These are phyloP conservation scores for Eremothecium cymbalariae DNA, from an alignment of 1,139 yeast species.

Conservation along the genomic window DNA sequence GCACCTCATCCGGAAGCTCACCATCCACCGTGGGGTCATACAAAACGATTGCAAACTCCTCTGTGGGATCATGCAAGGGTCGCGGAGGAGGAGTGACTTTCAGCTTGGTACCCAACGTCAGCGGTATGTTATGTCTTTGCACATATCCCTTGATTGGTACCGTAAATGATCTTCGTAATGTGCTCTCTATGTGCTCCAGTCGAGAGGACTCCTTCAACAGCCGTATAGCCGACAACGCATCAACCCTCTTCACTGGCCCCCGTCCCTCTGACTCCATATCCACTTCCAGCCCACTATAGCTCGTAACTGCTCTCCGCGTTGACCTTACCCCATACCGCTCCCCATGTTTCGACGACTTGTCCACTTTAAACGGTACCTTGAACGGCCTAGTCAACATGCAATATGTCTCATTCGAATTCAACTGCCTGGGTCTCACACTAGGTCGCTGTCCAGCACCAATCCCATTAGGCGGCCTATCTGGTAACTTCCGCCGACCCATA, in stretches of 20 bases:
- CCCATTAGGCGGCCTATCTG: constrained; percentile 33
- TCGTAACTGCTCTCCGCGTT: constrained; percentile 39
- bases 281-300: constrained; percentile 32
- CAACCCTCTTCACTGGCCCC: constrained; percentile 33
- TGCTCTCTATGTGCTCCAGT: constrained; percentile 34
- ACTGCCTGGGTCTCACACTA: constrained; percentile 25
- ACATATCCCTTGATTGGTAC: constrained; percentile 43
- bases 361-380: constrained; percentile 35
- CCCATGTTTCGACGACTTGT: constrained; percentile 21
- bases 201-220: constrained; percentile 30
- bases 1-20: constrained; percentile 25
- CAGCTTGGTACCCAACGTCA: constrained; percentile 78
- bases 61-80: constrained; percentile 88
- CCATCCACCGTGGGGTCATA: constrained; percentile 84
- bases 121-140: constrained; percentile 41
- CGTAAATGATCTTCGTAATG: constrained; percentile 38
- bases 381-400: constrained; percentile 40
- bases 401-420: constrained; percentile 24
- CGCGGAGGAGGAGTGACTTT: constrained; percentile 68
- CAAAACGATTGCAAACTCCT: constrained; percentile 87
- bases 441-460: constrained; percentile 34
- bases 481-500: constrained; percentile 28
- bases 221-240: constrained; percentile 47
- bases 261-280: constrained; percentile 12
- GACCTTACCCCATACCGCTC: constrained; percentile 39